Percentiles rank a stretch among this genome's conserved stretches.
Evolutionary conservation across 73 alveolate species (phyloP).

Genomic region (Tetrahymena thermophila): DNA sequence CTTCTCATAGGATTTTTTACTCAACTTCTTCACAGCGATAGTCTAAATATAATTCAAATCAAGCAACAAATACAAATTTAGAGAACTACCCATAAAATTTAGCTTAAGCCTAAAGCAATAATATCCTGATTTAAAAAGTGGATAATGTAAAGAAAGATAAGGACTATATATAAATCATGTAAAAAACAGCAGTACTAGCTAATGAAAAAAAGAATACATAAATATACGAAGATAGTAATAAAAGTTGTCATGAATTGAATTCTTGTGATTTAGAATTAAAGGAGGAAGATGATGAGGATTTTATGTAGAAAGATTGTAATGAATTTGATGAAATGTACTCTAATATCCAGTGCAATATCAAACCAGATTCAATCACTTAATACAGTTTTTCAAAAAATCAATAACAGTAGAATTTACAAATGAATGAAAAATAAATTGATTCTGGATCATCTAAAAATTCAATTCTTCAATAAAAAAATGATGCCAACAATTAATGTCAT

Average conservation of each 20-base stretch:
- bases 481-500: neutral
- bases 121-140: neutral
- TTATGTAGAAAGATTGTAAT: neutral
- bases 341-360: neutral
- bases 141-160: neutral
- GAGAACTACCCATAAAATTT: neutral
- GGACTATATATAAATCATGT: neutral
- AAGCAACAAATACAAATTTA: neutral
- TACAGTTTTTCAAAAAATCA: neutral
- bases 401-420: neutral
- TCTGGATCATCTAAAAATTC: neutral
- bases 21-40: neutral
- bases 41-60: neutral
- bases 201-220: neutral
- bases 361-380: neutral
- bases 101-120: neutral
- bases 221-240: neutral
- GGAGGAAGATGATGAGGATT: neutral
- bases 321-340: neutral
- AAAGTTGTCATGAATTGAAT: neutral
- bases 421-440: neutral
- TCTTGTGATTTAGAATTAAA: neutral
- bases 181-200: neutral
- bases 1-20: neutral
- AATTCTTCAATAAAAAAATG: neutral